Evolutionary conservation across 768 basidiomycete genomes (phyloP).

Genomic region (Dioszegia hungarica): DNA sequence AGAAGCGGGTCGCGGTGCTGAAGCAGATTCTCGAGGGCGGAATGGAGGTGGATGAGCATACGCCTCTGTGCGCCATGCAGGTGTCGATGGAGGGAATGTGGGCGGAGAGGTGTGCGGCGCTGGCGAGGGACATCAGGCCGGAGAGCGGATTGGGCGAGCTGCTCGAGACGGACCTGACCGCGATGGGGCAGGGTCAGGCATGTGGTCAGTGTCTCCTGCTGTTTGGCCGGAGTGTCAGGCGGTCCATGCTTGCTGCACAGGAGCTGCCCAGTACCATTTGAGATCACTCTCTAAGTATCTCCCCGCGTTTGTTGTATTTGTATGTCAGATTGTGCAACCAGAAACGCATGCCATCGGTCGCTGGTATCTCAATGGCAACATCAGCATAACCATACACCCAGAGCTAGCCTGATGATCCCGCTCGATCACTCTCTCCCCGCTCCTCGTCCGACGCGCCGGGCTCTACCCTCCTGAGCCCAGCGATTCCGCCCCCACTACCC

Average conservation of each 20-base stretch:
- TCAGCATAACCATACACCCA: too few species aligned
- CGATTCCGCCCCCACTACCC: not conserved
- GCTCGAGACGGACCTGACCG: constrained; percentile 22
- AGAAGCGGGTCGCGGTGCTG: constrained; percentile 14
- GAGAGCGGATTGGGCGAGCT: constrained; percentile 26
- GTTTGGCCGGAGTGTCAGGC: constrained; percentile 23
- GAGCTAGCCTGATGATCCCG: too few species aligned
- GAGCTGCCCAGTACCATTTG: constrained; percentile 22
- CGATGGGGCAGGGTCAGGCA: constrained; percentile 8
- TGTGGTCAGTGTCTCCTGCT: constrained; percentile 30
- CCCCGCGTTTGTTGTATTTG: too few species aligned
- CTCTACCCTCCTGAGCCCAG: not conserved
- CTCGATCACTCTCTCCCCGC: too few species aligned
- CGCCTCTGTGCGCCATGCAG: constrained; percentile 3
- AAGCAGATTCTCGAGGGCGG: constrained; percentile 15
- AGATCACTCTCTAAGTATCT: not conserved
- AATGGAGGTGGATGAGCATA: constrained; percentile 21
- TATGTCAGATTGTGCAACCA: not conserved
- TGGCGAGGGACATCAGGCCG: constrained; percentile 3
- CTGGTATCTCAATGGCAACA: too few species aligned
- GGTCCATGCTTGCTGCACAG: constrained; percentile 21
- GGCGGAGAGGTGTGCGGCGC: constrained; percentile 5
- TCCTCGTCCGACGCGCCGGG: too few species aligned
- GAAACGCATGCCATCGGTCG: too few species aligned
- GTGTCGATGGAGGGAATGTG: constrained; percentile 13